Conservation (phyloP, 2,329 filamentous ascomycete genomes). For the Pezicula carpinea region DNA sequence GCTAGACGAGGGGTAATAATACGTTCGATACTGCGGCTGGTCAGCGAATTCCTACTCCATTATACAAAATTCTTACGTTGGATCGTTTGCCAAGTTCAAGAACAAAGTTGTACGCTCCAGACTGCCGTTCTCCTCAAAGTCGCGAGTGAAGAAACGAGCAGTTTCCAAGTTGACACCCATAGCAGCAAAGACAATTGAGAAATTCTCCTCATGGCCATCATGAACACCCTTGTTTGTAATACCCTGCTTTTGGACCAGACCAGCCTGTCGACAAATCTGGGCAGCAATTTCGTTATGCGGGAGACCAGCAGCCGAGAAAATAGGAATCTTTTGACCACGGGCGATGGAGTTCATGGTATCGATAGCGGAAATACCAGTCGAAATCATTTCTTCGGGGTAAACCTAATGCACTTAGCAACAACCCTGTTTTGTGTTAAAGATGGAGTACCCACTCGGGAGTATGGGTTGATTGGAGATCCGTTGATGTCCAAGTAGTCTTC, state of each 20-base stretch:
- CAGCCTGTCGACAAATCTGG: constrained; percentile 95
- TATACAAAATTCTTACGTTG: constrained; percentile 62
- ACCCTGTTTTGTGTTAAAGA: background rate
- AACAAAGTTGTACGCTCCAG: constrained; percentile 96
- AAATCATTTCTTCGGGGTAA: constrained; percentile 99
- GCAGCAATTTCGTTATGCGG: constrained; percentile 99
- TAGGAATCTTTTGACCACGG: constrained; percentile 98
- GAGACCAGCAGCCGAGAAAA: constrained; percentile 96
- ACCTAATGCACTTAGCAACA: constrained; percentile 49
- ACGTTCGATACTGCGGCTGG: constrained; percentile 76
- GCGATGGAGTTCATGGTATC: constrained; percentile 98
- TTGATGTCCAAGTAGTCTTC: constrained; percentile 99
- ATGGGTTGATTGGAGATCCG: constrained; percentile 97
- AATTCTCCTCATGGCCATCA: constrained; percentile 97
- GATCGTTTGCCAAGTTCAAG: constrained; percentile 98
- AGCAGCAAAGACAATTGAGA: constrained; percentile 98
- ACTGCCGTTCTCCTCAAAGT: constrained; percentile 98
- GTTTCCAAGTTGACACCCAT: constrained; percentile 99
- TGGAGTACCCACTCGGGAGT: constrained; percentile 68
- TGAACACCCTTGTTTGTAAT: constrained; percentile 89
- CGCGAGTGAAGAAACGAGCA: constrained; percentile 93
- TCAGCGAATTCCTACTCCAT: constrained; percentile 6
- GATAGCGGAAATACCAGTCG: constrained; percentile 97
- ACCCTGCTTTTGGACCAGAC: constrained; percentile 74
- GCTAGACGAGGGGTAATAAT: constrained; percentile 99